phyloP scores from a whole-genome alignment of 1,284 basidiomycete species.

The Apiotrichum domesticum region DNA sequence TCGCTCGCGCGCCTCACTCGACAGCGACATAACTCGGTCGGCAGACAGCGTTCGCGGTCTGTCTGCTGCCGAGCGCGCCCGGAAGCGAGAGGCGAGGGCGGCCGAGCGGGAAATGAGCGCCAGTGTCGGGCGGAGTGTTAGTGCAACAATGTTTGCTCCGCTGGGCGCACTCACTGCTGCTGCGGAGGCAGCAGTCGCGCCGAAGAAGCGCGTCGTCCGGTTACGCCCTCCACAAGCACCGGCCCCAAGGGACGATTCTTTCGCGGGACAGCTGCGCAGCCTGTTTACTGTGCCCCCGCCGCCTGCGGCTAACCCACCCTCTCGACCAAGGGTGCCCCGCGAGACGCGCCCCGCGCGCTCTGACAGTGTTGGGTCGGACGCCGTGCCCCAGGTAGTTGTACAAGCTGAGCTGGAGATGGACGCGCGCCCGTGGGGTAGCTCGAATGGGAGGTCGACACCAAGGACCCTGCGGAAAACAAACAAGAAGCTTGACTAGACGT shows the following conservation, averaged over 20 bases:
- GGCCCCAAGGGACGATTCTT: neutral
- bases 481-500: constrained; percentile 13
- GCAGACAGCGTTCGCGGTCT: constrained; percentile 5
- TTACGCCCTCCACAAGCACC: constrained; percentile 10
- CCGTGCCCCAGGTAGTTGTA: neutral
- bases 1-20: constrained; percentile 17
- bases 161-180: constrained; percentile 1
- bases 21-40: constrained; percentile 4
- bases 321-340: neutral
- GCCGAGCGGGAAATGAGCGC: neutral
- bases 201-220: constrained; percentile 7
- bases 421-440: neutral
- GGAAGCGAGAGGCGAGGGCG: neutral
- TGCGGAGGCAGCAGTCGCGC: neutral
- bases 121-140: neutral
- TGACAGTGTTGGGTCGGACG: neutral
- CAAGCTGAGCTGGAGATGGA: constrained; percentile 12
- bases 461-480: constrained; percentile 1
- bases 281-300: constrained; percentile 16
- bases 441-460: constrained; percentile 9
- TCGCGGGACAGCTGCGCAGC: constrained; percentile 3
- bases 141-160: constrained; percentile 4
- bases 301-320: neutral
- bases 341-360: neutral
- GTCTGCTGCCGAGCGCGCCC: neutral